Percentiles rank a stretch among this genome's conserved stretches.
phyloP scores from a whole-genome alignment of 2,329 filamentous ascomycete genomes.

The Nakataea oryzae region DNA sequence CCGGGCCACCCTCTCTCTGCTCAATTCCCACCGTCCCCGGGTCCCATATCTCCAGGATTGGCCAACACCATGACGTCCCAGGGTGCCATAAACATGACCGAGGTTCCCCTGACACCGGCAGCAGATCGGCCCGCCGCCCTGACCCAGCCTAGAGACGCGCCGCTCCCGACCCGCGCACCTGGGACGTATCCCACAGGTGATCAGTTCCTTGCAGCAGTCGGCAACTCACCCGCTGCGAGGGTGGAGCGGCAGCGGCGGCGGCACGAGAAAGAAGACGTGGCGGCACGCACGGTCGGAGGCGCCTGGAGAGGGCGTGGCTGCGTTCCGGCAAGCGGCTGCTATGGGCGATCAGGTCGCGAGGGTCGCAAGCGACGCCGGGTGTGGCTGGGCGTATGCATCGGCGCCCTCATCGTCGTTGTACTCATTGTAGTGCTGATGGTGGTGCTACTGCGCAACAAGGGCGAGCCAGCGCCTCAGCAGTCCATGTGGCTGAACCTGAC shows the following conservation, averaged over 20 bases:
- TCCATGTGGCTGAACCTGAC: slow-evolving; percentile 74
- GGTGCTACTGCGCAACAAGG: slow-evolving; percentile 34
- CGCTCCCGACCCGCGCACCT: slow-evolving; percentile 30
- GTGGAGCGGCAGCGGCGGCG: slow-evolving; percentile 41
- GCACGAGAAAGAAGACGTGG: slow-evolving; percentile 55
- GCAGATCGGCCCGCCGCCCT: slow-evolving; percentile 10
- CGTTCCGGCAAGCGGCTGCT: slow-evolving; percentile 52
- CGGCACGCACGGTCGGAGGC: slow-evolving; percentile 45
- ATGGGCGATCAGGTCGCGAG: slow-evolving; percentile 52
- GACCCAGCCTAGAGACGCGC: slow-evolving; percentile 7
- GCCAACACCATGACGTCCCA: slow-evolving; percentile 52
- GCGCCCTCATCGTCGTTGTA: slow-evolving; percentile 43
- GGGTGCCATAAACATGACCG: slow-evolving; percentile 48
- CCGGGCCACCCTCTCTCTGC: slow-evolving; percentile 35
- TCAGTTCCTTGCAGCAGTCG: slow-evolving; percentile 29
- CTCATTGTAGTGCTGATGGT: slow-evolving; percentile 48
- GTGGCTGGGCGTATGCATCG: slow-evolving; percentile 40
- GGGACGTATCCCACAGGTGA: slow-evolving; percentile 35
- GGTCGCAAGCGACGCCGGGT: slow-evolving; percentile 52
- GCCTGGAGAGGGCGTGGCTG: slow-evolving; percentile 58
- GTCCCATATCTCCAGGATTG: slow-evolving; percentile 51
- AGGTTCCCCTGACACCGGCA: slow-evolving; percentile 43
- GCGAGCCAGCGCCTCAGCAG: slow-evolving; percentile 17
- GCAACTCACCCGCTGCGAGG: slow-evolving; percentile 25
- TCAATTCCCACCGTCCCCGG: slow-evolving; percentile 46